These are phyloP conservation scores for Pestalotiopsis sp. DNA, from an alignment of 2,329 filamentous ascomycete species.

Conservation along the genomic window DNA sequence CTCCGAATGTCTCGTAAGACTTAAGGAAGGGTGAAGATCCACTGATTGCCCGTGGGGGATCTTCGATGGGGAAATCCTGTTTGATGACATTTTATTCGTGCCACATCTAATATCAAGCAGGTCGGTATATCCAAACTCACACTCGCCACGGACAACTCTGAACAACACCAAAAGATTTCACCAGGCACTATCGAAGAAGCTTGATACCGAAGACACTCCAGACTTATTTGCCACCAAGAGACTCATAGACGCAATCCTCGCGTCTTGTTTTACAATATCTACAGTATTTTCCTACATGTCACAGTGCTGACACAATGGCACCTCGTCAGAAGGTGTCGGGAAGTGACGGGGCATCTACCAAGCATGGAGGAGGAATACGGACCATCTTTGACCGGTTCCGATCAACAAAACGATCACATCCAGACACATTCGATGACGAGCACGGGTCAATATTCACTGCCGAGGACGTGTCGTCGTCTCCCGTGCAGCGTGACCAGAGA, in stretches of 20 bases:
- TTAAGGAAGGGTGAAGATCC: not conserved
- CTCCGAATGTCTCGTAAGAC: not conserved
- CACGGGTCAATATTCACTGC: not conserved
- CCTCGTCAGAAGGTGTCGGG: not conserved
- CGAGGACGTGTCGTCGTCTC: not conserved
- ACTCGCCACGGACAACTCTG: not conserved
- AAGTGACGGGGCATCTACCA: not conserved
- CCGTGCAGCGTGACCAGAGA: not conserved
- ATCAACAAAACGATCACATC: not conserved
- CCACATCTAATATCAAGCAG: not conserved
- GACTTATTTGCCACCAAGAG: not conserved
- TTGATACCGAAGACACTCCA: no score
- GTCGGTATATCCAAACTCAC: not conserved
- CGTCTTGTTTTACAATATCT: not conserved
- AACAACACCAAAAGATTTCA: not conserved
- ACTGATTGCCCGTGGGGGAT: not conserved
- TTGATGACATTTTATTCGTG: not conserved
- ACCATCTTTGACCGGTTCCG: not conserved
- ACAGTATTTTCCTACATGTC: not conserved
- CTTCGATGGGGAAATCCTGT: not conserved
- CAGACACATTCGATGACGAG: not conserved
- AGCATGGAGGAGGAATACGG: not conserved
- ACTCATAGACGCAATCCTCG: not conserved
- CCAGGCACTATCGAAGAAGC: no score
- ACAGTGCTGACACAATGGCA: not conserved